Evolutionary conservation across 345 rosid genomes (phyloP), one percentile per base, ranked within the genome.

Genomic region (Brassica carinata): DNA sequence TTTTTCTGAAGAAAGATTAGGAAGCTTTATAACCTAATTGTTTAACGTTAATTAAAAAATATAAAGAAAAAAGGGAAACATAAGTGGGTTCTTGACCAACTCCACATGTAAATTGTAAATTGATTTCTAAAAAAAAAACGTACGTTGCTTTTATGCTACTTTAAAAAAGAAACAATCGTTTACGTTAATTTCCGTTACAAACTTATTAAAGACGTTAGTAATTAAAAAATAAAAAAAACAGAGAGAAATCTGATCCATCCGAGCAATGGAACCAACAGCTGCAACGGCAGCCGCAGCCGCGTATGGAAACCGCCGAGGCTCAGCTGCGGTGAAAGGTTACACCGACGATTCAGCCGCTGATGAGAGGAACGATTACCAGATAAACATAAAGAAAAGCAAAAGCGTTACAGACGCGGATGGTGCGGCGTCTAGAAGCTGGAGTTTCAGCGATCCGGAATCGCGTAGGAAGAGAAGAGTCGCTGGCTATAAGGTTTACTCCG

Each of bases 401-500:
- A 82, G 79, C 76, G 69, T 57, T 74, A 63, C 63, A 77, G 67
- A 72, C 81, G 77, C 74, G 19, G 58, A 51, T 51, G 58, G 58
- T 51, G 58, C 18, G 48, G 74, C 45, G 63, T 77, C 85, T 8
- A 73, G 79, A 40, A 82, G 82, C 82, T 96, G 97, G 99, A 86
- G 90, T 79, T 86, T 96, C 40, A 85, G 68, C 34, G 98, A 95
- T 81, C 94, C 96, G 4, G 99, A 93, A 83, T 64, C 91, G 26
- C 90, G 91, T 73, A 96, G 99, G 95, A 96, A 91, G 86, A 91
- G 84, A 78, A 88, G 97, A 88, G 98, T 96, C 64, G 97, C 94
- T 18, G 77, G 94, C 65, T 93, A 96, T 82, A 93, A 90, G 62
- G 94, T 83, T 14, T 93, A 96, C 74, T 67, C 93, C 5, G 90